Percentiles rank a stretch among this genome's conserved stretches.
These are phyloP conservation scores for Penicillium sp. DNA, from an alignment of 2,329 filamentous ascomycete species.

Conservation along the genomic window DNA sequence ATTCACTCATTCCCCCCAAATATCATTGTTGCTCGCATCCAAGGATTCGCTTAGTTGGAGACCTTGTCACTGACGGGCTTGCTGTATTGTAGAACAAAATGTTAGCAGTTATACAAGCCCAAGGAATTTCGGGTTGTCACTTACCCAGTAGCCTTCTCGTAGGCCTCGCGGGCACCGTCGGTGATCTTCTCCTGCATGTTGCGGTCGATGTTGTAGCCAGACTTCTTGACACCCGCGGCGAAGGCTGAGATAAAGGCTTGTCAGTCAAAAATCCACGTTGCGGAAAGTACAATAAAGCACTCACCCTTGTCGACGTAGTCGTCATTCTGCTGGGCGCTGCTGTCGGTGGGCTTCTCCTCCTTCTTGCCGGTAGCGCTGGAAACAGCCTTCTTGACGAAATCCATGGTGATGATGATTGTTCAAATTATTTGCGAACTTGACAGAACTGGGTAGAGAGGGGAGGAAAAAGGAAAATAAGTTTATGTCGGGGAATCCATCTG, in stretches of 20 bases:
- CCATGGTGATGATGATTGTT: neutral
- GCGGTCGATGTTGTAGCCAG: conserved; percentile 3
- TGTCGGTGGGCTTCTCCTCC: neutral
- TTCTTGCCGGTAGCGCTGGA: neutral
- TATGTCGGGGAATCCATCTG: neutral
- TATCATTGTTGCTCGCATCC: neutral
- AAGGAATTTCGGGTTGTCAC: neutral
- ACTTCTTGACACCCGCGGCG: neutral
- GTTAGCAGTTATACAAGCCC: neutral
- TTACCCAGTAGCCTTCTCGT: conserved; percentile 4
- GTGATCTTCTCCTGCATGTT: conserved; percentile 4
- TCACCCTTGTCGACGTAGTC: conserved; percentile 5
- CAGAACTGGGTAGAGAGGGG: neutral
- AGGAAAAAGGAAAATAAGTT: neutral
- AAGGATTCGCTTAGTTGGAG: neutral
- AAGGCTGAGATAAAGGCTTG: neutral
- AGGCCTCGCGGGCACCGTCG: conserved; percentile 1
- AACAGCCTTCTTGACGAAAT: conserved; percentile 5
- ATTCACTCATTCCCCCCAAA: neutral
- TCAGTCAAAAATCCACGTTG: neutral
- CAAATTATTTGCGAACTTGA: neutral
- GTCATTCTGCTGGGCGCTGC: conserved; percentile 1
- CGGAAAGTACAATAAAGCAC: neutral
- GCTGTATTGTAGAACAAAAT: neutral
- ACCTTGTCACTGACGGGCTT: neutral